phyloP scores from a whole-genome alignment of 208 protist genomes.

The Strigomonas oncopelti region DNA sequence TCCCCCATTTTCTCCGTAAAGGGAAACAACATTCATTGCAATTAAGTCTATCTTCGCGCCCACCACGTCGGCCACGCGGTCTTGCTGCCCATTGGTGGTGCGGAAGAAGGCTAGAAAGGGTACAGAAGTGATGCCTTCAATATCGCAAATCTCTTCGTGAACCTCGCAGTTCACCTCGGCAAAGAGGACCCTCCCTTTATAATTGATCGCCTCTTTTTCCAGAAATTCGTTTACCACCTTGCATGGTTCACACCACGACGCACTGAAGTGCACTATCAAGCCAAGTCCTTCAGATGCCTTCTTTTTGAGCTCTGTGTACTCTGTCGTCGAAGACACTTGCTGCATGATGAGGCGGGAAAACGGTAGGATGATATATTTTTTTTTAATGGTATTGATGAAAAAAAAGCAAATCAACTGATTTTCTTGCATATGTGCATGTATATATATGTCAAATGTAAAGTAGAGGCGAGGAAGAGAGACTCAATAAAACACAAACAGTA shows the following conservation, averaged over 20 bases:
- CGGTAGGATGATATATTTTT: background rate
- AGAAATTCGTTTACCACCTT: slow-evolving; percentile 60
- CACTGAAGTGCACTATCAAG: slow-evolving; percentile 86
- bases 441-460: background rate
- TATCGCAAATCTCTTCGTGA: slow-evolving; percentile 61
- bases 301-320: slow-evolving; percentile 56
- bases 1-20: slow-evolving; percentile 67
- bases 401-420: background rate
- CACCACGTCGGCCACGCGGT: slow-evolving; percentile 77
- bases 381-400: background rate
- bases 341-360: slow-evolving; percentile 26
- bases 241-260: slow-evolving; percentile 88
- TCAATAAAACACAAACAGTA: too few relatives aligned
- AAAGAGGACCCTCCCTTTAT: slow-evolving; percentile 60
- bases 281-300: slow-evolving; percentile 36
- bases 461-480: background rate
- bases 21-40: slow-evolving; percentile 67
- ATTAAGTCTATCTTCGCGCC: slow-evolving; percentile 78
- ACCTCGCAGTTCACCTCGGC: slow-evolving; percentile 76
- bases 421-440: too few relatives aligned
- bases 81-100: slow-evolving; percentile 35
- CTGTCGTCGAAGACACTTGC: slow-evolving; percentile 28
- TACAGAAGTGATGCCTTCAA: slow-evolving; percentile 80
- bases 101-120: slow-evolving; percentile 88
- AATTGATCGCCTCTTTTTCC: slow-evolving; percentile 25